Evolutionary conservation across 2,329 filamentous ascomycete species (phyloP).

Genomic region (Alternaria hordeiaustralica): DNA sequence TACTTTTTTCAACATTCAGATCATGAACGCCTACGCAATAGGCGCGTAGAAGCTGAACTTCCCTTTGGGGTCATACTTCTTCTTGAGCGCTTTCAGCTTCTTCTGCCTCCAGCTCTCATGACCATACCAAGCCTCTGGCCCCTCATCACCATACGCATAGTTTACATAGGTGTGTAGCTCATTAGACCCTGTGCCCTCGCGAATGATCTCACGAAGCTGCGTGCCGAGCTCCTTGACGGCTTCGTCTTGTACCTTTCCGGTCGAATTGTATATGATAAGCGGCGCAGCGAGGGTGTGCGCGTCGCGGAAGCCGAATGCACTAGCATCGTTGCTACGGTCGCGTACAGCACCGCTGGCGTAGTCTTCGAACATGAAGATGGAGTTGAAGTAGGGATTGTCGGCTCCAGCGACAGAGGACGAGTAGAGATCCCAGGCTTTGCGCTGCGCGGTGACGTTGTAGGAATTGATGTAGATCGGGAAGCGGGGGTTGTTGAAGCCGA

Average conservation of each 20-base stretch:
- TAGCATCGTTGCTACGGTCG: not conserved
- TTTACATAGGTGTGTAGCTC: slow-evolving; percentile 44
- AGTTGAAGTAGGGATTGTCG: slow-evolving; percentile 34
- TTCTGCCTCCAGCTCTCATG: slow-evolving; percentile 41
- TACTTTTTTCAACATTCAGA: too few species aligned
- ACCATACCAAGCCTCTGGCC: slow-evolving; percentile 39
- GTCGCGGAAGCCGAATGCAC: slow-evolving; percentile 47
- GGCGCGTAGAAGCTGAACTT: slow-evolving; percentile 42
- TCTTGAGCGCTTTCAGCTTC: slow-evolving; percentile 40
- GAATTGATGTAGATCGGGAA: slow-evolving; percentile 31
- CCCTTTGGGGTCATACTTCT: slow-evolving; percentile 42
- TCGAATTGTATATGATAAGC: slow-evolving; percentile 26
- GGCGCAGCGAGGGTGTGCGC: slow-evolving; percentile 38
- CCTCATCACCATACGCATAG: slow-evolving; percentile 44
- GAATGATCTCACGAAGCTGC: slow-evolving; percentile 26
- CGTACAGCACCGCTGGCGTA: slow-evolving; percentile 58
- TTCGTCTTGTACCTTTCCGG: slow-evolving; percentile 10
- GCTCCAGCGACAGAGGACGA: slow-evolving; percentile 40
- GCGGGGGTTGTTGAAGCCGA: slow-evolving; percentile 32
- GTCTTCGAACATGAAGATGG: slow-evolving; percentile 64
- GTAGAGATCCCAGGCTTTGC: slow-evolving; percentile 49
- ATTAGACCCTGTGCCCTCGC: slow-evolving; percentile 22
- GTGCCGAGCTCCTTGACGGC: slow-evolving; percentile 22
- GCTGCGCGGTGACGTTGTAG: slow-evolving; percentile 48
- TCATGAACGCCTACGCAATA: not conserved